Base-by-base conservation (phyloP, 2,329 filamentous ascomycete species). In the Penicillium brevicompactum region DNA sequence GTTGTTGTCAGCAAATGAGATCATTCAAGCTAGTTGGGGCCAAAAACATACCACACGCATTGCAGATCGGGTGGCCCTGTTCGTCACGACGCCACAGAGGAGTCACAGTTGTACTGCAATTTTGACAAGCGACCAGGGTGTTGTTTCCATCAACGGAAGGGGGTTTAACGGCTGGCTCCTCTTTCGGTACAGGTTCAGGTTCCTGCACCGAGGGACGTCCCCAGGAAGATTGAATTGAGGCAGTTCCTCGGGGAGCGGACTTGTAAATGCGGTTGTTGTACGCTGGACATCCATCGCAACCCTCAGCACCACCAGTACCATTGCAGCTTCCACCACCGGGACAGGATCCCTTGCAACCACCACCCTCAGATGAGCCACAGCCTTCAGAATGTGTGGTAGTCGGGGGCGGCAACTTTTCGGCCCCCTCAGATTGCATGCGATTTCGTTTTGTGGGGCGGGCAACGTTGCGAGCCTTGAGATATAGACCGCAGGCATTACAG, bases 241-340 rank as follows among this genome's bases (percentile, higher is more conserved):
- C 57, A 7, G 63, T 63, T 69, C 75, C 58, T 81, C 79, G 51
- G 86, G 78, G 51, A 80, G 87, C 62, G 89, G 84, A 71, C 89
- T 97, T 97, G 32, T 93, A 90, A 38, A 97, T 87, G 50, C 94
- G 86, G 70, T 99, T 99, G 80, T 99, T 99, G 80, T 91, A 99
- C 2, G 94, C 94, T 34, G 94, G 94, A 70, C 94, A 99, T 11
- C 94, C 94, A 71, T 91, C 92, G 73, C 94, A 99, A 18, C 92
- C 93, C 70, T 96, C 91, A 31, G 94, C 92, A 50, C 94, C 94
- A 43, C 94, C 94, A 21, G 94, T 97, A 46, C 94, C 94, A 72
- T 99, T 97, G 73, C 94, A 99, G 55, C 89, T 89, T 38, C 94
- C 94, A 59, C 93, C 93, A 37, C 94, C 94, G 13, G 94, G 94